These are phyloP conservation scores for Amanita fuliginea DNA, from an alignment of 768 basidiomycete genomes.

Conservation along the genomic window DNA sequence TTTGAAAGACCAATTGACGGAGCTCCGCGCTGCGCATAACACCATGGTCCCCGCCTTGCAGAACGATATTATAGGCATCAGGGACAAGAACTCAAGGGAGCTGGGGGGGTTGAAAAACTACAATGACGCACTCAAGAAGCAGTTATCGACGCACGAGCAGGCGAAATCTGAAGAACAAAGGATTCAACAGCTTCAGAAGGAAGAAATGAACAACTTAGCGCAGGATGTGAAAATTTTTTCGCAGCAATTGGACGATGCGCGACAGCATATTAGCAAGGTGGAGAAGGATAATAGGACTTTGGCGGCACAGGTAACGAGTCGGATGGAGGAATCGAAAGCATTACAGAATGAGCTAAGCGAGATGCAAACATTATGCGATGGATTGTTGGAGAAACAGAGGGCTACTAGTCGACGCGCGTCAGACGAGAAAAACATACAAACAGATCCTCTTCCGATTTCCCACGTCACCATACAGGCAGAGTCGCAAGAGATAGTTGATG, in stretches of 20 bases:
- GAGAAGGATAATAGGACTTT: neutral
- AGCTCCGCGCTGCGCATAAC: too few relatives aligned
- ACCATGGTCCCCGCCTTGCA: too few relatives aligned
- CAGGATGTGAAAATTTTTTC: too few relatives aligned
- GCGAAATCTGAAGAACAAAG: neutral
- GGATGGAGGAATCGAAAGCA: neutral
- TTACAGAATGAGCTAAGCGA: neutral
- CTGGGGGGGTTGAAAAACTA: neutral
- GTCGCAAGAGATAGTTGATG: neutral
- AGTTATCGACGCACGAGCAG: neutral
- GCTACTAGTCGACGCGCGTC: neutral
- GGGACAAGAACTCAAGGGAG: too few relatives aligned
- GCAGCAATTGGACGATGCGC: neutral
- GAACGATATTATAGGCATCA: too few relatives aligned
- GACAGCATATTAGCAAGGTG: neutral
- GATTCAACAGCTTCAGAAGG: neutral
- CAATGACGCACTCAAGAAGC: neutral
- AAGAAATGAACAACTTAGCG: neutral
- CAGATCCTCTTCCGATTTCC: neutral
- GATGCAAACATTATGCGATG: neutral
- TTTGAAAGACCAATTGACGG: too few relatives aligned
- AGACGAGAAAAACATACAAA: neutral
- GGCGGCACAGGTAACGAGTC: neutral
- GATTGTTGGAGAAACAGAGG: neutral
- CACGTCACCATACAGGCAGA: neutral